phyloP scores from a whole-genome alignment of 257 asterid genomes.

The Rauvolfia tetraphylla region DNA sequence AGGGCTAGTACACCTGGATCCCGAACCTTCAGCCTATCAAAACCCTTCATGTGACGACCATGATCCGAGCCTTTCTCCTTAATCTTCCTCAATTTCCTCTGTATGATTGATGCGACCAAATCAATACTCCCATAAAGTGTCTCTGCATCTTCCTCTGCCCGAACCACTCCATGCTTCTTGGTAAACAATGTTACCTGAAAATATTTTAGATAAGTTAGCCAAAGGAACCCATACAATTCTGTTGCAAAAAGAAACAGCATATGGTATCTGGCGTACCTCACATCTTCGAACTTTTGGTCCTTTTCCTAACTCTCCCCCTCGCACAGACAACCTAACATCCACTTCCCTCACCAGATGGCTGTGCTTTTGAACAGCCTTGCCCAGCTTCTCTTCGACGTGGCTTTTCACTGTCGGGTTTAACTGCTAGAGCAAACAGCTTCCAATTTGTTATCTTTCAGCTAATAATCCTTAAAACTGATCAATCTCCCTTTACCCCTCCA shows the following conservation, averaged over 20 bases:
- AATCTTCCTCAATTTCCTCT: constrained; percentile 85
- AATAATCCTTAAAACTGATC: background rate
- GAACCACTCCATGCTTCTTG: constrained; percentile 82
- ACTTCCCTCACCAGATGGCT: constrained; percentile 91
- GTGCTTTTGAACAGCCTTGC: constrained; percentile 83
- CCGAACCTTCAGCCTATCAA: constrained; percentile 59
- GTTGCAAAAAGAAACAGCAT: background rate
- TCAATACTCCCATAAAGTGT: constrained; percentile 73
- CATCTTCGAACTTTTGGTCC: constrained; percentile 81
- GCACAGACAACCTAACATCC: constrained; percentile 73
- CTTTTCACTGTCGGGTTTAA: constrained; percentile 67
- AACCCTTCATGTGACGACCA: constrained; percentile 93
- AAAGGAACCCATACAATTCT: background rate
- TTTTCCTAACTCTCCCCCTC: constrained; percentile 93
- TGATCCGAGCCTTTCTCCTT: constrained; percentile 94
- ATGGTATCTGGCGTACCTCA: constrained; percentile 48
- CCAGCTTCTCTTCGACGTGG: constrained; percentile 84
- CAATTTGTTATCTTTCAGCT: constrained; percentile 8
- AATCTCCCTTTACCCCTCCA: background rate
- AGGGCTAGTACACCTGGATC: constrained; percentile 35
- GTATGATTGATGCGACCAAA: constrained; percentile 70
- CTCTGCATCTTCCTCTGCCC: constrained; percentile 89
- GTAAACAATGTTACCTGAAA: constrained; percentile 81
- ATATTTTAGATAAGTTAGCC: background rate
- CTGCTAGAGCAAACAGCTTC: constrained; percentile 31